A percentile compares a stretch with the other conserved stretches of the same genome.
Conservation (phyloP, 2,329 filamentous ascomycete species). For the Simplicillium sp. region DNA sequence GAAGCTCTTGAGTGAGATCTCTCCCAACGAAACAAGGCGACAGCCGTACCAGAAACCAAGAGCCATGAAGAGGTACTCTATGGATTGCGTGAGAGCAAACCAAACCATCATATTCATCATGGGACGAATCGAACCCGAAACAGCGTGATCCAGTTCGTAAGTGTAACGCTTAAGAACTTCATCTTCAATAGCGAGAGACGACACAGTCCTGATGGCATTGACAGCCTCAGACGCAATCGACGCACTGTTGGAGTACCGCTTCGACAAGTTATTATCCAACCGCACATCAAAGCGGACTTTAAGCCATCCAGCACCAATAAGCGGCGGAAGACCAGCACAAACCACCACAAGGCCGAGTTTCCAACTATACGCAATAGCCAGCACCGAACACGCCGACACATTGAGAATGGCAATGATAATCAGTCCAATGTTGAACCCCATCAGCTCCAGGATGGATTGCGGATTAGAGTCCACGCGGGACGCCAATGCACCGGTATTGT, state of each 20-base stretch:
- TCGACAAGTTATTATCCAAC: constrained; percentile 24
- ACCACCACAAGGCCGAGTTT: constrained; percentile 33
- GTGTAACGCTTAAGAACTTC: constrained; percentile 22
- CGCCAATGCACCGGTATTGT: constrained; percentile 22
- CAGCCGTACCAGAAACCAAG: constrained; percentile 33
- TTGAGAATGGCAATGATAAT: constrained; percentile 31
- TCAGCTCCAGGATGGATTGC: constrained; percentile 33
- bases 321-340: constrained; percentile 28
- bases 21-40: constrained; percentile 25
- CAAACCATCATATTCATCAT: constrained; percentile 23
- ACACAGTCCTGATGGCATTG: constrained; percentile 32
- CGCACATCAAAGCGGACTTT: constrained; percentile 32
- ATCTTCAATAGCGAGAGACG: constrained; percentile 26
- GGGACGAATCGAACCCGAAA: constrained; percentile 16
- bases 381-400: constrained; percentile 24
- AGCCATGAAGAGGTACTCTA: constrained; percentile 28
- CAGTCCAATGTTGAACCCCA: constrained; percentile 30
- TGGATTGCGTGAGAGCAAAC: constrained; percentile 25
- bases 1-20: constrained; percentile 42
- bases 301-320: constrained; percentile 28
- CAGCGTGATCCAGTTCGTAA: constrained; percentile 15
- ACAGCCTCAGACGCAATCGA: constrained; percentile 36
- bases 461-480: constrained; percentile 19
- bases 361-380: constrained; percentile 32
- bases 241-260: constrained; percentile 28